A percentile compares a stretch with the other conserved stretches of the same genome.
Evolutionary conservation across 768 basidiomycete genomes (phyloP).

Genomic region (Tricholoma hemisulphureum): DNA sequence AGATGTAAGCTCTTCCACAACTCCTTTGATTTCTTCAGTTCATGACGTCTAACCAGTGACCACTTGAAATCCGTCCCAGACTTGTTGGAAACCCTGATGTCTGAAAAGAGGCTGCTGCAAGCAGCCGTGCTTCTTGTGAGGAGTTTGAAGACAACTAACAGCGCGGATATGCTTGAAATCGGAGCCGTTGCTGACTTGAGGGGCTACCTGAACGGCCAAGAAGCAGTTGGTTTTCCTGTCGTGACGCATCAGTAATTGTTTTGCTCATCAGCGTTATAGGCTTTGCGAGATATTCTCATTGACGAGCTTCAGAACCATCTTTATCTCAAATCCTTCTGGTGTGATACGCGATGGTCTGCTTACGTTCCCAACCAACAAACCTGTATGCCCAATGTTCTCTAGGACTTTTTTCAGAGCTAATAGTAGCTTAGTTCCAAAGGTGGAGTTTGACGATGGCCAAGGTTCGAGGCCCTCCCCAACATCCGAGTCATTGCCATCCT

Average conservation of each 20-base stretch:
- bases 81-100: constrained; percentile 87
- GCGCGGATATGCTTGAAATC: constrained; percentile 89
- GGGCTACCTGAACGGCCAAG: constrained; percentile 81
- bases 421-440: constrained; percentile 51
- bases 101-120: constrained; percentile 89
- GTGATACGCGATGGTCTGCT: constrained; percentile 86
- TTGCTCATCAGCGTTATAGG: constrained; percentile 43
- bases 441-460: constrained; percentile 60
- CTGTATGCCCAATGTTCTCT: constrained; percentile 46
- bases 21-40: constrained; percentile 11
- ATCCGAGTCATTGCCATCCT: constrained; percentile 36
- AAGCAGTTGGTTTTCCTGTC: constrained; percentile 53
- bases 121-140: constrained; percentile 85
- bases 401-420: not conserved
- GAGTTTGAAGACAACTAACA: constrained; percentile 87
- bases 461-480: constrained; percentile 28
- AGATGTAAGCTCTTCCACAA: constrained; percentile 62
- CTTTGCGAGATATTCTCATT: constrained; percentile 85
- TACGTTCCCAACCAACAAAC: constrained; percentile 77
- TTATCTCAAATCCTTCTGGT: constrained; percentile 97
- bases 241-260: not conserved
- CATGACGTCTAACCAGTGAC: constrained; percentile 53
- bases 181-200: constrained; percentile 91
- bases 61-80: constrained; percentile 89
- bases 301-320: constrained; percentile 96